phyloP scores from a whole-genome alignment of 768 basidiomycete genomes.

The Pilatotrama ljubarskyi region DNA sequence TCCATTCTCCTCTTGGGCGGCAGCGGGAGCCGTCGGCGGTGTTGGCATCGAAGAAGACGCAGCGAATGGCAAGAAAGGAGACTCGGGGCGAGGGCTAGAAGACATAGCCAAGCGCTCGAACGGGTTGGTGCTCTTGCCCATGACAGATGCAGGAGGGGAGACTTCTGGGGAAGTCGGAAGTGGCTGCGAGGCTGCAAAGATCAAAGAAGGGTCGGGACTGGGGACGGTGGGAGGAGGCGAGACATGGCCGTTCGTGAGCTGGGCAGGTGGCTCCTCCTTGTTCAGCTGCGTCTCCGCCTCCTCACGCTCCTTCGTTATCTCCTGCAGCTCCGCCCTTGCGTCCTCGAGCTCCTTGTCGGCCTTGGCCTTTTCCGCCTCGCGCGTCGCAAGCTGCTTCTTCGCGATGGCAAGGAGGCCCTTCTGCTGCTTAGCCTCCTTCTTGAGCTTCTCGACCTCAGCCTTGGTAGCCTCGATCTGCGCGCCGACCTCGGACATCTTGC shows the following conservation, averaged over 20 bases:
- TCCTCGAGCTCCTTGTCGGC: constrained; percentile 73
- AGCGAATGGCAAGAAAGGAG: constrained; percentile 59
- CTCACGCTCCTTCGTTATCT: constrained; percentile 54
- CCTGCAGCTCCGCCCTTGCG: constrained; percentile 53
- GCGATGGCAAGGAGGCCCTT: constrained; percentile 94
- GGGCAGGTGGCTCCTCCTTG: constrained; percentile 27
- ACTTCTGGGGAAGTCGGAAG: constrained; percentile 33
- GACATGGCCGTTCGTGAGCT: constrained; percentile 25
- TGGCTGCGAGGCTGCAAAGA: constrained; percentile 67
- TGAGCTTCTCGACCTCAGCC: constrained; percentile 78
- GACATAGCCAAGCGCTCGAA: constrained; percentile 72
- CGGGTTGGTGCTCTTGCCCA: constrained; percentile 83
- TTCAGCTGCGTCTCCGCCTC: constrained; percentile 54
- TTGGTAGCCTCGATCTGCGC: constrained; percentile 72
- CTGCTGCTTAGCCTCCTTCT: constrained; percentile 95
- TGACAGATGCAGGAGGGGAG: constrained; percentile 48
- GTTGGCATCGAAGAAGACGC: constrained; percentile 40
- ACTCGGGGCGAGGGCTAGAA: constrained; percentile 50
- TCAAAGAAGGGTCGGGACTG: constrained; percentile 23
- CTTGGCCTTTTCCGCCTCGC: constrained; percentile 75
- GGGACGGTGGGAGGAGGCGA: constrained; percentile 22
- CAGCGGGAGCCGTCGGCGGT: constrained; percentile 33
- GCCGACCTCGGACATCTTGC: constrained; percentile 78
- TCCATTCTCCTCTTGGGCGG: constrained; percentile 22
- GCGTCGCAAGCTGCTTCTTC: constrained; percentile 86